Percentiles rank a stretch among this genome's conserved stretches.
Conservation (phyloP, 1,284 basidiomycete species). For the Ceratorhiza oryzae-sativae region DNA sequence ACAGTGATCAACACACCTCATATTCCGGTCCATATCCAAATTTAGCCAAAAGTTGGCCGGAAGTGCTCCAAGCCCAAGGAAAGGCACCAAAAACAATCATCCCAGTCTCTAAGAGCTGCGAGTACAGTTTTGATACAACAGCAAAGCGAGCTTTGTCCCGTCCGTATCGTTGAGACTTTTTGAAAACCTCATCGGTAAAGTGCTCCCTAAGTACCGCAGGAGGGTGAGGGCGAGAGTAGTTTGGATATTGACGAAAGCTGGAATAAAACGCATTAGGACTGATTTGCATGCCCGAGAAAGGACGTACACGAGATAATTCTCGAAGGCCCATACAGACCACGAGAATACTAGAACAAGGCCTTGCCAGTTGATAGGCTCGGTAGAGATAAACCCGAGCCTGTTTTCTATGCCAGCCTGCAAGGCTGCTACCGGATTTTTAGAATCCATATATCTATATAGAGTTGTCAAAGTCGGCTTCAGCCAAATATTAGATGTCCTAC, state of each 20-base stretch:
- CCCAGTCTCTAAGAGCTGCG: conserved; percentile 72
- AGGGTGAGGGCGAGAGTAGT: conserved; percentile 80
- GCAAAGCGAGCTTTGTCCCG: conserved; percentile 90
- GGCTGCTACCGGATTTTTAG: conserved; percentile 36
- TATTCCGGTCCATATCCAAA: conserved; percentile 71
- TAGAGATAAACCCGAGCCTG: conserved; percentile 41
- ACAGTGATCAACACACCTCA: conserved; percentile 60
- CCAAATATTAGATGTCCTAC: background rate
- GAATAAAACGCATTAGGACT: conserved; percentile 4
- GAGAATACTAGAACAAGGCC: conserved; percentile 74
- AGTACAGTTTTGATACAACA: conserved; percentile 74
- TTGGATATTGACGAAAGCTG: conserved; percentile 83
- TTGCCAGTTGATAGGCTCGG: conserved; percentile 69
- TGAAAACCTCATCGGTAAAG: conserved; percentile 76
- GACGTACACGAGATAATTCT: conserved; percentile 81
- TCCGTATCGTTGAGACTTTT: conserved; percentile 91
- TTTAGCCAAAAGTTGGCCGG: conserved; percentile 60
- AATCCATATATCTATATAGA: background rate
- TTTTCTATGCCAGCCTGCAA: conserved; percentile 37
- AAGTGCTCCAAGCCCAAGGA: conserved; percentile 76
- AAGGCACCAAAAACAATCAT: conserved; percentile 81
- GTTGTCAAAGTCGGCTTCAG: background rate
- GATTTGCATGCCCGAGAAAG: conserved; percentile 21
- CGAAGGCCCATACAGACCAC: conserved; percentile 81
- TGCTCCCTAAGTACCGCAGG: conserved; percentile 77